Conservation (phyloP, 805 yeast species). For the Wickerhamiella siamensis region DNA sequence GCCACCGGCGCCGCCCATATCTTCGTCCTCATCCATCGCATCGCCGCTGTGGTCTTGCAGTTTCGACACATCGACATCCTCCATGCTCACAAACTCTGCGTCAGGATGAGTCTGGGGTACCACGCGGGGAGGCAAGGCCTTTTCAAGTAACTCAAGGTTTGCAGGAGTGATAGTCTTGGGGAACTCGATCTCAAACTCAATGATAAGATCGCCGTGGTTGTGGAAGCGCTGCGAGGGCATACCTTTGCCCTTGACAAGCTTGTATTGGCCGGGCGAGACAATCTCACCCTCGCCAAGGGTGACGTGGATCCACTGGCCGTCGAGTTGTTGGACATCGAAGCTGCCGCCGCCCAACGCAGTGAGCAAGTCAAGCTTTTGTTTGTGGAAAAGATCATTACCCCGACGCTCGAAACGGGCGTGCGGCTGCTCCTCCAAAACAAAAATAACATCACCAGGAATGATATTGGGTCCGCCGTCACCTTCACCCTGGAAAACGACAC, state of each 20-base stretch:
- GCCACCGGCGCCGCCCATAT: conserved; percentile 33
- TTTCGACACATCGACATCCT: conserved; percentile 51
- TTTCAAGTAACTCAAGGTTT: conserved; percentile 57
- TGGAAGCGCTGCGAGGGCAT: conserved; percentile 91
- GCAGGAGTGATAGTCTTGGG: conserved; percentile 55
- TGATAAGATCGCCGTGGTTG: conserved; percentile 72
- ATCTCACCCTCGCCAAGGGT: conserved; percentile 84
- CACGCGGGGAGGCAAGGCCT: conserved; percentile 65
- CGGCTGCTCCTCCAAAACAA: conserved; percentile 80
- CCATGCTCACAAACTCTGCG: conserved; percentile 54
- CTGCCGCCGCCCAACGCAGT: conserved; percentile 97
- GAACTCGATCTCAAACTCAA: conserved; percentile 80
- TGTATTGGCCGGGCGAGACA: conserved; percentile 66
- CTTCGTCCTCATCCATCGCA: conserved; percentile 40
- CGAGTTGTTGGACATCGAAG: conserved; percentile 72
- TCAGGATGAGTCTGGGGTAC: conserved; percentile 29
- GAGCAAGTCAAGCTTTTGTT: conserved; percentile 76
- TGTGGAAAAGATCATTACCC: conserved; percentile 74
- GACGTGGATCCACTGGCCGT: conserved; percentile 81
- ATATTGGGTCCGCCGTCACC: conserved; percentile 95
- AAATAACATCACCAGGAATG: conserved; percentile 92
- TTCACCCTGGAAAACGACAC: conserved; percentile 81
- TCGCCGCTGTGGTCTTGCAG: conserved; percentile 29
- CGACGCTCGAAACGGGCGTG: conserved; percentile 73
- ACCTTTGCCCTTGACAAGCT: conserved; percentile 85